A percentile compares a stretch with the other conserved stretches of the same genome.
Conservation (phyloP, 371 early-diverging fungal genomes). For the Mucor indicus region DNA sequence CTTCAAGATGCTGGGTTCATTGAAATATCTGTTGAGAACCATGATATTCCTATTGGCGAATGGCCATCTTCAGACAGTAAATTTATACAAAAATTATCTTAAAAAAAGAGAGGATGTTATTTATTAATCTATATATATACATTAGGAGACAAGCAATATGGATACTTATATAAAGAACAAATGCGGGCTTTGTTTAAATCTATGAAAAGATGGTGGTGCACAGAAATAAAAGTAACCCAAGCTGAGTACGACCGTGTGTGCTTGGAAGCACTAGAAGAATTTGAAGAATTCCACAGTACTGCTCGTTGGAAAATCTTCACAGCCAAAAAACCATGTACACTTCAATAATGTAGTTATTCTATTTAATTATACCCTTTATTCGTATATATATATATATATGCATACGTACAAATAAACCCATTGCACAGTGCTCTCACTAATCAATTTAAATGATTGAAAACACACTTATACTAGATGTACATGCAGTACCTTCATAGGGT, state of each 20-base stretch:
- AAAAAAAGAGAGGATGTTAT: neutral
- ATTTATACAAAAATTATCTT: constrained; percentile 1
- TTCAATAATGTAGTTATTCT: too few species aligned
- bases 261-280: constrained; percentile 20
- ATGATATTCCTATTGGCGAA: constrained; percentile 48
- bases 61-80: constrained; percentile 42
- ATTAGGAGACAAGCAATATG: constrained; percentile 37
- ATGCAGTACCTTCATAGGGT: constrained; percentile 44
- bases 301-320: constrained; percentile 26
- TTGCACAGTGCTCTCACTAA: too few species aligned
- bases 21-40: constrained; percentile 16
- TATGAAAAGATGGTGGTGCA: constrained; percentile 46
- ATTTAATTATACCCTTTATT: too few species aligned
- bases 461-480: constrained; percentile 67
- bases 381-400: too few species aligned
- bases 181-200: constrained; percentile 38
- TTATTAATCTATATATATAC: too few species aligned
- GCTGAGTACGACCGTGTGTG: constrained; percentile 23
- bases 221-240: constrained; percentile 22
- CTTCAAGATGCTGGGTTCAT: constrained; percentile 30
- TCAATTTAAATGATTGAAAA: too few species aligned
- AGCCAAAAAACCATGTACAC: constrained; percentile 24
- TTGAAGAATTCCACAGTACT: constrained; percentile 16
- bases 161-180: constrained; percentile 44
- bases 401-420: too few species aligned